A percentile compares a stretch with the other conserved stretches of the same genome.
These are phyloP conservation scores for Rauvolfia tetraphylla DNA, from an alignment of 257 asterid genomes.

Conservation along the genomic window DNA sequence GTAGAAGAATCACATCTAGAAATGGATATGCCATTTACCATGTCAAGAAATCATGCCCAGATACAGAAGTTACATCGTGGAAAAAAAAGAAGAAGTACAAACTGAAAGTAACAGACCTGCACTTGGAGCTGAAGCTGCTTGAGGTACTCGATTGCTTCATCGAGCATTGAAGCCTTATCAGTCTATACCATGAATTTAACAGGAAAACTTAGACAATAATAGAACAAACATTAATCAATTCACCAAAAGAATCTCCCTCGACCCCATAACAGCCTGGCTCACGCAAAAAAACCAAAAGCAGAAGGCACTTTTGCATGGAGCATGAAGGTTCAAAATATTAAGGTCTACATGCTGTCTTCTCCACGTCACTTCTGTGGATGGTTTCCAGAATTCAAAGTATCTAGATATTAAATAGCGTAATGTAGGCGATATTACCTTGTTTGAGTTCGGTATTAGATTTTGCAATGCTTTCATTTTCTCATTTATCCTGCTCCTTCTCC, in stretches of 20 bases:
- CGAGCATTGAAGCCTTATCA: constrained; percentile 54
- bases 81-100: neutral
- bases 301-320: neutral
- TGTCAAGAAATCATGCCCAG: neutral
- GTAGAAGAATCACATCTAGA: neutral
- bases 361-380: neutral
- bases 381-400: neutral
- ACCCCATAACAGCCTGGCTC: neutral
- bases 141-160: constrained; percentile 52
- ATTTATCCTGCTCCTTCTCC: constrained; percentile 47
- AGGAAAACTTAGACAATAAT: neutral
- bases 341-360: neutral
- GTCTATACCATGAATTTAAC: constrained; percentile 28
- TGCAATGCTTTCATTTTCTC: constrained; percentile 52
- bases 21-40: too few relatives aligned
- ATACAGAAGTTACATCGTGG: neutral
- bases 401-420: neutral
- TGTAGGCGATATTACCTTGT: constrained; percentile 32
- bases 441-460: constrained; percentile 48
- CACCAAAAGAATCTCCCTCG: neutral
- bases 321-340: too few relatives aligned
- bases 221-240: neutral
- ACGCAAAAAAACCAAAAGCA: neutral
- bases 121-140: constrained; percentile 48
- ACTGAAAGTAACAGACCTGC: constrained; percentile 28